Conservation (phyloP, 2,329 filamentous ascomycete species). For the Colletotrichum somersetense region DNA sequence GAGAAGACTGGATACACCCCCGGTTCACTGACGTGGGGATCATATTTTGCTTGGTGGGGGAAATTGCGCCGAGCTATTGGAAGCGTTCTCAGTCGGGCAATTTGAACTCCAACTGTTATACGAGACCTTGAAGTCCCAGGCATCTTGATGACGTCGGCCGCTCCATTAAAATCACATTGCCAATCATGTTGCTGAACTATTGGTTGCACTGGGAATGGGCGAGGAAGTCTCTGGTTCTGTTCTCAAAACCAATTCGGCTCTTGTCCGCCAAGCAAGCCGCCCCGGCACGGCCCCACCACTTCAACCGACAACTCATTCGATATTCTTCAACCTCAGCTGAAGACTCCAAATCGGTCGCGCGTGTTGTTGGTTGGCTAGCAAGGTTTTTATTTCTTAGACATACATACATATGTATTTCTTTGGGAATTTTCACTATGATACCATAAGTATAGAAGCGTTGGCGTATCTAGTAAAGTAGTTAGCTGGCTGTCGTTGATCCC, state of each 20-base stretch:
- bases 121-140: background rate
- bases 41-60: constrained; percentile 32
- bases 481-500: background rate
- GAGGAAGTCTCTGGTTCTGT: background rate
- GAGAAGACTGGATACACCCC: constrained; percentile 18
- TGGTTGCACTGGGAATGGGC: background rate
- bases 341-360: background rate
- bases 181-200: background rate
- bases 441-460: background rate
- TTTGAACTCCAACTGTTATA: constrained; percentile 14
- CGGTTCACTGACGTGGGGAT: constrained; percentile 32
- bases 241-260: background rate
- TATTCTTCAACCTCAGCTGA: background rate
- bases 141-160: background rate
- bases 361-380: background rate
- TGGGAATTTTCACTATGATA: background rate
- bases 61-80: constrained; percentile 37
- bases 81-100: constrained; percentile 4
- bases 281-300: background rate
- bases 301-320: background rate
- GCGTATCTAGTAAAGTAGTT: background rate
- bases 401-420: background rate
- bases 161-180: background rate
- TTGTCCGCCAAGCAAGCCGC: background rate
- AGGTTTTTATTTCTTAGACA: background rate